A percentile compares a stretch with the other conserved stretches of the same genome.
Evolutionary conservation across 805 yeast genomes (phyloP).

Genomic region (Saturnispora hagleri): DNA sequence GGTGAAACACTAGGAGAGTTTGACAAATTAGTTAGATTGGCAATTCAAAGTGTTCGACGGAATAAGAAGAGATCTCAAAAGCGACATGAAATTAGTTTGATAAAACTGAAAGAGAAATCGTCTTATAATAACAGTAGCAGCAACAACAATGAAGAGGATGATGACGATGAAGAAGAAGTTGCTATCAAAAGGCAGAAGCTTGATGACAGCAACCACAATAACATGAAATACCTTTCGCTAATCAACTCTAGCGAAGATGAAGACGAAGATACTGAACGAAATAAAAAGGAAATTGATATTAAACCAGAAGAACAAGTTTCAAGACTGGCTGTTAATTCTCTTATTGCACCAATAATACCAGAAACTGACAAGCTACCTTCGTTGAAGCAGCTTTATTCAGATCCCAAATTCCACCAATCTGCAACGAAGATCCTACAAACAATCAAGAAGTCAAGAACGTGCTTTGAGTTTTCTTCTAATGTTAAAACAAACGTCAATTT

Average conservation of each 20-base stretch:
- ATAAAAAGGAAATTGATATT: not conserved
- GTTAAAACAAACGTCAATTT: conserved; percentile 12
- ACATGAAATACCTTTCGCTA: not conserved
- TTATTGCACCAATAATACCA: conserved; percentile 33
- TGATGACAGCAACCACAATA: not conserved
- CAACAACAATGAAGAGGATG: conserved; percentile 4
- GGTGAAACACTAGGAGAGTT: conserved; percentile 56
- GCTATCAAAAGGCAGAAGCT: conserved; percentile 3
- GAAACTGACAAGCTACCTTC: conserved; percentile 19
- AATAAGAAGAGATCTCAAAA: conserved; percentile 64
- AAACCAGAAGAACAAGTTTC: conserved; percentile 26
- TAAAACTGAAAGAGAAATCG: not conserved
- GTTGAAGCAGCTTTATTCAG: conserved; percentile 18
- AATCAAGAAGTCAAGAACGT: conserved; percentile 55
- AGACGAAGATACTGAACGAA: not conserved
- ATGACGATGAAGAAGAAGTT: conserved; percentile 4
- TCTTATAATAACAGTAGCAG: not conserved
- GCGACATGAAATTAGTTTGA: conserved; percentile 22
- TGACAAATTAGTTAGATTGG: conserved; percentile 85
- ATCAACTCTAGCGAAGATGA: not conserved
- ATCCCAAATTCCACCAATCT: conserved; percentile 21
- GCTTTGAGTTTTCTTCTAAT: conserved; percentile 35
- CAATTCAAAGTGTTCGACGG: conserved; percentile 85
- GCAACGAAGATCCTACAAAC: conserved; percentile 29
- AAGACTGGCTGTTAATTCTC: conserved; percentile 37